phyloP scores from a whole-genome alignment of 164 flowering plant species.

The Umbellularia californica region DNA sequence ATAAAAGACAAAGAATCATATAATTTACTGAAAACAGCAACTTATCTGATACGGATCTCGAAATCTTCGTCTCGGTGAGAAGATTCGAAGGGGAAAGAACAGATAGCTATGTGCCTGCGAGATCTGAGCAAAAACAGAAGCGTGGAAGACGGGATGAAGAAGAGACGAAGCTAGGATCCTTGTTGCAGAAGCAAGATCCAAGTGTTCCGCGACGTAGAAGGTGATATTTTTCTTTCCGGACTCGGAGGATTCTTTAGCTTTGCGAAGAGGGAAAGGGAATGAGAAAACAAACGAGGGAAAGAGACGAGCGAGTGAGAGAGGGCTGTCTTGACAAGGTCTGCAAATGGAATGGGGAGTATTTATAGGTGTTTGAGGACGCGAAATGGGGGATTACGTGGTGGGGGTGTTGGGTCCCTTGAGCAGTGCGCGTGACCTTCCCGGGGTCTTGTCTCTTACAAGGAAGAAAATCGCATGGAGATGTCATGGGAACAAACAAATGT shows the following conservation, averaged over 20 bases:
- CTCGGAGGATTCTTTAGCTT: slow-evolving; percentile 10
- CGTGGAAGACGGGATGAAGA: background rate
- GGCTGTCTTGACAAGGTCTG: background rate
- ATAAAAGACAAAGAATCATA: slow-evolving; percentile 5
- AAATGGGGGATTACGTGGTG: background rate
- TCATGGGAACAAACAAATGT: no score
- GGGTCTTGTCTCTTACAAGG: background rate
- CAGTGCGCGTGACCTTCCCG: background rate
- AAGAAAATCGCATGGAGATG: no score
- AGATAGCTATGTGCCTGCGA: background rate
- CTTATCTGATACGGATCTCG: background rate
- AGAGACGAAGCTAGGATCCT: background rate
- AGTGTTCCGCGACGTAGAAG: slow-evolving; percentile 8
- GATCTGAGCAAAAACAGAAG: slow-evolving; percentile 6
- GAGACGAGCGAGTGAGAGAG: background rate
- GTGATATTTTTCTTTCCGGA: background rate
- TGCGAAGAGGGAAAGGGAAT: background rate
- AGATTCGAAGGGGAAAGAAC: background rate
- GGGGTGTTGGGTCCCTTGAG: background rate
- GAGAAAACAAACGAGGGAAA: background rate
- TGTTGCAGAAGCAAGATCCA: slow-evolving; percentile 4
- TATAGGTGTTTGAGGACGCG: slow-evolving; percentile 5
- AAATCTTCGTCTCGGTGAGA: background rate
- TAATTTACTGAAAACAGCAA: background rate
- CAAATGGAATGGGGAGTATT: background rate